Evolutionary conservation across 2,329 filamentous ascomycete species (phyloP), one percentile per base, ranked within the genome.

Genomic region (Diaporthe batatas): DNA sequence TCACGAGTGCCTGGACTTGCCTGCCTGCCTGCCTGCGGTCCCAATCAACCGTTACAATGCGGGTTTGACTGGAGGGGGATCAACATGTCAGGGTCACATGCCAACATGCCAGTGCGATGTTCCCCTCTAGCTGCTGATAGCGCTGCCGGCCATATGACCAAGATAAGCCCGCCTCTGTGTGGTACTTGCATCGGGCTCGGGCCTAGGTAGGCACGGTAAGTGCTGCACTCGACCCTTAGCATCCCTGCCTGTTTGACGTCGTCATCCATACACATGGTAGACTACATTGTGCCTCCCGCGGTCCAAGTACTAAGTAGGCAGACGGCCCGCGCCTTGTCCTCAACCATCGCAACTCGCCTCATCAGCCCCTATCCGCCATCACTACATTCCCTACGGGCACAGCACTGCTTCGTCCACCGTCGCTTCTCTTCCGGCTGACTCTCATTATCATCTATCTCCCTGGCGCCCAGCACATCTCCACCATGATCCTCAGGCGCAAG

Each of bases 401-500:
- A 36, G 54, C 54, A 36, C 18, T 65, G 21, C 44, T 21, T 29
- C 21, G 25, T 25, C 8, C n/a, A 51, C 36, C 36, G 14, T 6
- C 62, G 8, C 8, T 32, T 25, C 29, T 36, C 44, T 65, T 7
- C 25, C 18, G 34, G 16, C 25, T 21, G 14, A 23, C 39, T 5
- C 14, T 14, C 14, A n/a, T n/a, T n/a, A n/a, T n/a, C n/a, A n/a
- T 0, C 14, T n/a, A 32, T 16, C 47, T 39, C 32, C n/a, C 47
- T 36, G 62, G 21, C 62, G n/a, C 14, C 3, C 7, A 21, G 62
- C 62, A 36, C 62, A 39, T 67, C 62, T 23, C n/a, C 62, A 44
- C n/a, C 55, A 82, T 82, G 81, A 78, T 77, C 47, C 75, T 76
- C 54, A 62, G 76, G 72, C 76, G 77, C 75, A 77, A 72, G 76